These are phyloP conservation scores for Litsea cubeba DNA, from an alignment of 164 flowering plant species.

Conservation along the genomic window DNA sequence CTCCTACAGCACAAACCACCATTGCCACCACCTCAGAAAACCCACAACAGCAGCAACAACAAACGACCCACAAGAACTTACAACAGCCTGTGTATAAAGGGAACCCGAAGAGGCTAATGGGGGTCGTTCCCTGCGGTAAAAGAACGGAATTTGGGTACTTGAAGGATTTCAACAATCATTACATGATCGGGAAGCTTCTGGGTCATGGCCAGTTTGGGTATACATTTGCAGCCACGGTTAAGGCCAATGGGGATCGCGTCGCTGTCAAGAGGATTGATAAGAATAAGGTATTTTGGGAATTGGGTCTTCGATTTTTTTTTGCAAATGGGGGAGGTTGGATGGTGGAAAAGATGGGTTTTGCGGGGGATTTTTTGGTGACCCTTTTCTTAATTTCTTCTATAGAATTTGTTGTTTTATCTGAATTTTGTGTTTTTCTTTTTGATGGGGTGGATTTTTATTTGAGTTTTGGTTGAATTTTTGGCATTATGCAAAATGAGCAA, in stretches of 20 bases:
- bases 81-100: constrained; percentile 22
- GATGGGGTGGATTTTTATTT: not conserved
- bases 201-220: constrained; percentile 98
- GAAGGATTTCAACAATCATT: constrained; percentile 60
- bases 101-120: constrained; percentile 23
- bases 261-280: constrained; percentile 94
- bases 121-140: constrained; percentile 65
- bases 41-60: constrained; percentile 2
- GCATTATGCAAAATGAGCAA: not conserved
- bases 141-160: constrained; percentile 86
- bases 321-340: too few relatives aligned
- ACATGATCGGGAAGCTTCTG: constrained; percentile 74
- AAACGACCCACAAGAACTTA: constrained; percentile 4
- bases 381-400: not conserved
- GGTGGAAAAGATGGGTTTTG: too few relatives aligned
- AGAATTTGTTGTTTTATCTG: not conserved
- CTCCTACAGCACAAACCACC: not conserved
- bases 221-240: constrained; percentile 81
- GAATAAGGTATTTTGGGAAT: constrained; percentile 53
- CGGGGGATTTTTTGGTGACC: too few relatives aligned
- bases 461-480: too few relatives aligned
- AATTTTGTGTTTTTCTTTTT: not conserved
- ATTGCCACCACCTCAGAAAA: constrained; percentile 8
- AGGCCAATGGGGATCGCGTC: constrained; percentile 70
- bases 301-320: not conserved